phyloP scores from a whole-genome alignment of 768 basidiomycete species.

The Brasilioporus rufonigricans region DNA sequence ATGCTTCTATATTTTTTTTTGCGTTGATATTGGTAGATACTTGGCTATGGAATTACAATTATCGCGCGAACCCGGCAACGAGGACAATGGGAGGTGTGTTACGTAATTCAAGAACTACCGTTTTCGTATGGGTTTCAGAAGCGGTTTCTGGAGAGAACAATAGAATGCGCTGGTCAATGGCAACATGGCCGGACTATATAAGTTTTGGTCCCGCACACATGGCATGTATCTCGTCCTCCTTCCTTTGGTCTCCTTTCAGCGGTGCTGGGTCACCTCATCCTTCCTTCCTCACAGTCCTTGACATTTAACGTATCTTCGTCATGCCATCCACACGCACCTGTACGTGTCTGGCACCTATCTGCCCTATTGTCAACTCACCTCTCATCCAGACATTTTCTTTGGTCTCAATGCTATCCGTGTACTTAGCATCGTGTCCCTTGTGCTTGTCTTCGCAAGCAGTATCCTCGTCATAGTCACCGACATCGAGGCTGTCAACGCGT shows the following conservation, averaged over 20 bases:
- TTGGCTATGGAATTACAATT: conserved; percentile 1
- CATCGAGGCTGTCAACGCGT: conserved; percentile 70
- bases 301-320: neutral
- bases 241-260: conserved; percentile 5
- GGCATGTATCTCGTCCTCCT: conserved; percentile 3
- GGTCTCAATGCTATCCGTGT: conserved; percentile 76
- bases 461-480: conserved; percentile 73
- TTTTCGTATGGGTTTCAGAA: neutral
- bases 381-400: conserved; percentile 56
- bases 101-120: conserved; percentile 8
- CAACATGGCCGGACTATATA: conserved; percentile 22
- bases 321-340: conserved; percentile 42
- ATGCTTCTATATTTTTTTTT: neutral
- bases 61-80: conserved; percentile 7
- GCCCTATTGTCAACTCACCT: neutral
- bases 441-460: conserved; percentile 79
- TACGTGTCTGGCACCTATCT: conserved; percentile 28
- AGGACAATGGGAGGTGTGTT: conserved; percentile 25
- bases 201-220: conserved; percentile 1
- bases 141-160: conserved; percentile 28
- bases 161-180: conserved; percentile 21
- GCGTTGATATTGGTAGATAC: neutral
- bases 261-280: conserved; percentile 34
- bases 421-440: conserved; percentile 74
- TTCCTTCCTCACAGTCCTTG: conserved; percentile 19